Base-by-base conservation (phyloP, 805 yeast species). In the Torulaspora franciscae region DNA sequence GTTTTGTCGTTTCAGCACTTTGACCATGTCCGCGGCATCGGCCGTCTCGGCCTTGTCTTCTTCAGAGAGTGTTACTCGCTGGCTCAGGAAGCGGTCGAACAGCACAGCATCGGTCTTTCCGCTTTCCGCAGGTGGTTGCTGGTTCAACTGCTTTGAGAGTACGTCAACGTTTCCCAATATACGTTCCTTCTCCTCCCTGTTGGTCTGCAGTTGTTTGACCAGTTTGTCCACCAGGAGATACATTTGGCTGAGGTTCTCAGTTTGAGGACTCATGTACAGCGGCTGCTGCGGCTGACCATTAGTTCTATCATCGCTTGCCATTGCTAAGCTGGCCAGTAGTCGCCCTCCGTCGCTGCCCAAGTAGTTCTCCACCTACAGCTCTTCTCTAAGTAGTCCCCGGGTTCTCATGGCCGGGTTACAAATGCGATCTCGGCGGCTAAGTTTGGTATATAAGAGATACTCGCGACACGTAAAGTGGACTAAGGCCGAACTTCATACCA, bases 241-340 rank as follows among this genome's bases (percentile, higher is more conserved):
- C 52, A 60, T 40, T 24, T 58, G 52, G 7, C 46, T 45, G 30
- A 60, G 43, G 33, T 58, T 58, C 35, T 60, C 65, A 4, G 61
- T 50, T 37, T 60, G 63, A 2, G 62, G 59, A 26, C 52, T 56
- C 58, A 59, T 52, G 30, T 54, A 58, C 11, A 58, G 34, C 39
- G 54, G 57, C 40, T 56, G 61, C 30, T 35, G 39, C 39, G 29
- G 32, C 14, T 37, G 40, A 6, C 36, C 33, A 27, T 39, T 36
- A 19, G 22, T 19, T 10, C 46, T 43, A 24, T 13, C 36, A 17
- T 37, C 38, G 34, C 36, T 26, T 11, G 35, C 26, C 45, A 42
- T 36, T 10, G 24, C 27, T 10, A 10, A 10, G 9, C 10, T 27
- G 11, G 7, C 6, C 17, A 19, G 8, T n/a, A 3, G 10, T 25